These are phyloP conservation scores for Serendipita indica DNA, from an alignment of 768 basidiomycete species.

Conservation along the genomic window DNA sequence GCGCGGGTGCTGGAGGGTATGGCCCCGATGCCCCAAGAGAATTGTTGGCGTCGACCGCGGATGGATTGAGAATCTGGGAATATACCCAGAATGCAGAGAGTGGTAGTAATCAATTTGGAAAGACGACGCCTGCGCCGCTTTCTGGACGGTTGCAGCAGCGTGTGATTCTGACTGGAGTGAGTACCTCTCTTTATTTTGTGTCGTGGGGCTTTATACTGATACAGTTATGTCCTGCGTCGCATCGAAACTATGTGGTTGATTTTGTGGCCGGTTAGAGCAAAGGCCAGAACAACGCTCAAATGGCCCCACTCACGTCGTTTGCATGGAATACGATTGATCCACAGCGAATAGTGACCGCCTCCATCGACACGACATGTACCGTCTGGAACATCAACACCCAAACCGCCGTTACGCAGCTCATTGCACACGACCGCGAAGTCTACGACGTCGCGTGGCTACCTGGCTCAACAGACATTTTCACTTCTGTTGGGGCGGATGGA, in stretches of 20 bases:
- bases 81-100: constrained; percentile 42
- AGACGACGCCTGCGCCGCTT: constrained; percentile 1
- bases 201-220: not conserved
- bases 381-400: constrained; percentile 96
- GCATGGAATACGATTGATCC: constrained; percentile 95
- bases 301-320: constrained; percentile 89
- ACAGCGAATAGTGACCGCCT: constrained; percentile 85
- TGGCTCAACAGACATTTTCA: constrained; percentile 88
- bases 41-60: constrained; percentile 84
- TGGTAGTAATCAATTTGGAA: not conserved
- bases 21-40: constrained; percentile 63
- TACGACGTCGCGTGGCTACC: constrained; percentile 99
- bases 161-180: constrained; percentile 39
- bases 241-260: not conserved
- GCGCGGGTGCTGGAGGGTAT: constrained; percentile 18
- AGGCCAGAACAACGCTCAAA: constrained; percentile 66
- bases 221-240: no score
- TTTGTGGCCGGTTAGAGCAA: constrained; percentile 58
- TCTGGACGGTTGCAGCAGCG: constrained; percentile 9
- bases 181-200: constrained; percentile 22
- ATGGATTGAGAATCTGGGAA: constrained; percentile 86
- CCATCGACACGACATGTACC: constrained; percentile 96
- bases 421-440: constrained; percentile 91
- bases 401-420: constrained; percentile 89
- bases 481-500: constrained; percentile 95